Base-by-base conservation (phyloP, 805 yeast species). In the Suhomyces sp. region DNA sequence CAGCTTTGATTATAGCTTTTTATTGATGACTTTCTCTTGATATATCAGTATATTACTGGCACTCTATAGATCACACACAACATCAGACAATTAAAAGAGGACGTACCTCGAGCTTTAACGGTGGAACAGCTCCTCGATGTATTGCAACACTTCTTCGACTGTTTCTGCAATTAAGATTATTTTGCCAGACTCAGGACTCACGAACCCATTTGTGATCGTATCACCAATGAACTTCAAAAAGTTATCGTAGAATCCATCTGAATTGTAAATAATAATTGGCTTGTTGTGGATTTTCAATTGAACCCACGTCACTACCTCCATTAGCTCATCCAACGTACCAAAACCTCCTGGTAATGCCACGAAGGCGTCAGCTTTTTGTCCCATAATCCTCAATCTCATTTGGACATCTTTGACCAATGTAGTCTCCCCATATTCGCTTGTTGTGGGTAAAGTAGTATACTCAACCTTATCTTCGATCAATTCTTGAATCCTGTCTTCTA, bases 281-380 rank as follows among this genome's bases (percentile, higher is more conserved):
- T 87, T 87, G 56, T 77, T 73, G 69, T 90, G 97, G 59, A 90
- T 90, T 33, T 92, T 94, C 61, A 90, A 77, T 74, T 90, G 97
- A 48, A 85, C 83, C 97, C 97, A 90, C 4, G 97, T 90, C 54
- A 87, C 87, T 51, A 89, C 87, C 73, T 90, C 97, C 86, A 90
- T 85, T 56, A 90, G 76, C 71, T 90, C 97, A 70, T 90, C 97
- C 65, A 89, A 71, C 6, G 96, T 90, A 48, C 97, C 97, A 66
- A 84, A 90, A 2, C 97, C 97, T 57, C 97, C 97, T 12, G 97
- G 96, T 73, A 90, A 78, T 0, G 96, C 96, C 45, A 90, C 82
- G 69, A 90, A 90, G 0, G 93, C 96, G 59, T 84, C 84, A n/a
- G 93, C 86, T 67, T 87, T 92, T 63, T 81, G 79, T 27, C 91